Evolutionary conservation across 2,329 filamentous ascomycete genomes (phyloP), one percentile per base, ranked within the genome.

Genomic region (Berkeleyomyces rouxiae): DNA sequence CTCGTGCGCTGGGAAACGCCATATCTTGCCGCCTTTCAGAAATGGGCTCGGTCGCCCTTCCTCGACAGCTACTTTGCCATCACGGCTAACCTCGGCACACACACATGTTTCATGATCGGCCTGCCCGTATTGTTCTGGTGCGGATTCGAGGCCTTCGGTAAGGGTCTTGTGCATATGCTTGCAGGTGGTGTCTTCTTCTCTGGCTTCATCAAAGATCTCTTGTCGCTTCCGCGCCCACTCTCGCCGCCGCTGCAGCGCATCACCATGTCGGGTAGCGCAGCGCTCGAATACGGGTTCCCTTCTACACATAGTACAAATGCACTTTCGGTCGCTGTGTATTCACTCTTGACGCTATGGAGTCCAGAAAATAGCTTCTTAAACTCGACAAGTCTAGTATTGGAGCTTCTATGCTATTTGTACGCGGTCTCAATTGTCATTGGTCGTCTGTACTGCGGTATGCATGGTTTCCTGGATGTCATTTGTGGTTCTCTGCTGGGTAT

Each of bases 41-140:
- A 85, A 67, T 83, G 78, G 71, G 74, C 92, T 71, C 87, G 92
- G 70, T 86, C 88, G 23, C 89, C 90, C 0, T 81, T 87, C 7
- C 84, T 97, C 69, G 93, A 99, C 74, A 89, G 89, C 66, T 99
- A 96, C 77, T 99, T 99, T 74, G 92, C 93, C 59, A 89, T 95
- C 67, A 95, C 91, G 0, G 93, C 93, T 66, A 99, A 97, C 73
- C 82, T 97, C 62, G 90, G 93, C 67, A 99, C 93, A 0, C 93
- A 99, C 74, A 99, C 93, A 0, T 97, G 96, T 77, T 99, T 96
- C 78, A 97, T 97, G 91, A 81, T 96, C 67, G 87, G 90, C 64
- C 77, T 99, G 70, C 93, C 93, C 4, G 89, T 97, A 67, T 81
- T 96, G 68, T 97, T 97, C 77, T 99, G 93, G 93, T 96, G 90